phyloP scores from a whole-genome alignment of 306 rosid genomes.

The Cicer judaicum region DNA sequence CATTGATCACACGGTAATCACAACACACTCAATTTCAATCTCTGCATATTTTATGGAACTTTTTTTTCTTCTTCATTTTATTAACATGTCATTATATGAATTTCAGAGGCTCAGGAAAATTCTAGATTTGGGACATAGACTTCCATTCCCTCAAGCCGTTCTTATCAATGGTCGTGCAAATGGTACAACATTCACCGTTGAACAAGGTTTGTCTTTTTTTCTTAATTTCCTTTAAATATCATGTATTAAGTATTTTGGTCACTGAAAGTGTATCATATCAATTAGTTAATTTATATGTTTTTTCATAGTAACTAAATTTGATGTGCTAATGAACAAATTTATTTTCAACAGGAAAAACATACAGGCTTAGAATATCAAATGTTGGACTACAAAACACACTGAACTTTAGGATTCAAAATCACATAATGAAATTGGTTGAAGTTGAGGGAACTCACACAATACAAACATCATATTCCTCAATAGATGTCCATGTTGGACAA shows the following conservation, averaged over 20 bases:
- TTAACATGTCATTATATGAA: conserved; percentile 19
- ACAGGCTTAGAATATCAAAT: conserved; percentile 86
- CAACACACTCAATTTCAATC: neutral
- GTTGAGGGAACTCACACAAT: conserved; percentile 95
- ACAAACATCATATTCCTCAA: conserved; percentile 71
- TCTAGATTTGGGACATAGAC: conserved; percentile 75
- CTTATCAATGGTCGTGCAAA: conserved; percentile 79
- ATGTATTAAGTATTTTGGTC: too few species aligned
- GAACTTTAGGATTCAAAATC: conserved; percentile 85
- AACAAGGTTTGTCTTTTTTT: conserved; percentile 58
- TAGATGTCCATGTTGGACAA: conserved; percentile 92
- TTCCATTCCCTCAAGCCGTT: conserved; percentile 74
- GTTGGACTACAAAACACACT: conserved; percentile 83
- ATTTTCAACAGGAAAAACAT: conserved; percentile 72
- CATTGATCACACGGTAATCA: conserved; percentile 61
- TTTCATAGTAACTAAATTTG: neutral
- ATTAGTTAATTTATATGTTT: too few species aligned
- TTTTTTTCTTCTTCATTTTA: neutral
- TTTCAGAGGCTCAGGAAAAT: conserved; percentile 62
- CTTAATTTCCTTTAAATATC: too few species aligned
- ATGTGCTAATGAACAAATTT: neutral
- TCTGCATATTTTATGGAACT: neutral
- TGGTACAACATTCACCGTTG: conserved; percentile 64
- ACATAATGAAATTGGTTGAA: conserved; percentile 77
- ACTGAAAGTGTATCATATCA: too few species aligned